Percentiles rank a stretch among this genome's conserved stretches.
These are phyloP conservation scores for Psilocybe cubensis DNA, from an alignment of 768 basidiomycete species.

Conservation along the genomic window DNA sequence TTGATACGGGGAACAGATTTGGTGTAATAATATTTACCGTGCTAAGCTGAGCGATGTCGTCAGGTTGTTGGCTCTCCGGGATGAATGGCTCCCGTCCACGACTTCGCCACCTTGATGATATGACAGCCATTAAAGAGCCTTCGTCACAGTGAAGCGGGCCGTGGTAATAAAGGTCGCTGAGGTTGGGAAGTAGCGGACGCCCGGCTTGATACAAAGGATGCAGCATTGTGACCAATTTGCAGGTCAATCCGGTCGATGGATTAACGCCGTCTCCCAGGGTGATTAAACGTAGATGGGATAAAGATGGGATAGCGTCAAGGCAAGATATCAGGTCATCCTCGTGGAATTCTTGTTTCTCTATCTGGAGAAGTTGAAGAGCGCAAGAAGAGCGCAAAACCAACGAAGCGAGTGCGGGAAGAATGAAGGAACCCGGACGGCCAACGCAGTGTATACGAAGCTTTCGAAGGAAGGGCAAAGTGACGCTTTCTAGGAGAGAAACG, in stretches of 20 bases:
- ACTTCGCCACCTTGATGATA: constrained; percentile 4
- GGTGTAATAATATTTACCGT: neutral
- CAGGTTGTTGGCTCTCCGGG: neutral
- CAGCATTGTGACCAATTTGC: constrained; percentile 9
- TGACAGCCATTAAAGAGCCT: constrained; percentile 3
- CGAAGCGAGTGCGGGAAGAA: constrained; percentile 16
- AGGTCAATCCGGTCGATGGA: constrained; percentile 14
- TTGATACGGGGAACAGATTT: neutral
- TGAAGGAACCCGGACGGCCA: constrained; percentile 10
- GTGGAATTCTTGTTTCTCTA: constrained; percentile 13
- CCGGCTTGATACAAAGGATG: constrained; percentile 8
- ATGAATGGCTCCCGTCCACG: neutral
- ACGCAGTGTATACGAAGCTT: constrained; percentile 19
- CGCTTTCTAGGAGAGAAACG: constrained; percentile 18
- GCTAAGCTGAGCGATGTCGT: neutral
- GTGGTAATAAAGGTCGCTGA: constrained; percentile 12
- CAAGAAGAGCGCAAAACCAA: constrained; percentile 20
- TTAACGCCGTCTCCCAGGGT: neutral
- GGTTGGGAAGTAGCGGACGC: constrained; percentile 12
- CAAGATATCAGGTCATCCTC: constrained; percentile 19
- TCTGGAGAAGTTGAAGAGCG: constrained; percentile 14
- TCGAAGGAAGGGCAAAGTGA: constrained; percentile 21
- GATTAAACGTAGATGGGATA: constrained; percentile 15
- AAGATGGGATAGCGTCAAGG: constrained; percentile 14
- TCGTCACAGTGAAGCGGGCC: constrained; percentile 12